Evolutionary conservation across 768 basidiomycete species (phyloP).

Genomic region (Boletus rufocinnamomeus): DNA sequence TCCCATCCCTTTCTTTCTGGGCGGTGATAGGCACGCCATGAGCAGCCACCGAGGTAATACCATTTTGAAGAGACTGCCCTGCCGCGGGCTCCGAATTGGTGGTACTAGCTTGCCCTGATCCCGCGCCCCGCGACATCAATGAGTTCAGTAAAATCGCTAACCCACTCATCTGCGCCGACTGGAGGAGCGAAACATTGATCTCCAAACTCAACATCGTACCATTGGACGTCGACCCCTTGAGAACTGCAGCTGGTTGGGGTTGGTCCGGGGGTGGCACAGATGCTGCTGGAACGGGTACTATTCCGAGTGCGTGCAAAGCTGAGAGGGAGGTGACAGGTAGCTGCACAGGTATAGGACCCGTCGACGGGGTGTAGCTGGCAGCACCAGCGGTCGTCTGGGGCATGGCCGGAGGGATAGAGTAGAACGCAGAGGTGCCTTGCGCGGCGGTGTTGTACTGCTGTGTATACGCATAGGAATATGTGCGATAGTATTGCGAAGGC

Average conservation of each 20-base stretch:
- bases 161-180: slow-evolving; percentile 76
- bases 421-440: slow-evolving; percentile 27
- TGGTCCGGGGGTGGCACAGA: slow-evolving; percentile 55
- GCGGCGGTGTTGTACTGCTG: slow-evolving; percentile 48
- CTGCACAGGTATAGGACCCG: slow-evolving; percentile 58
- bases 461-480: slow-evolving; percentile 65
- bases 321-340: slow-evolving; percentile 61
- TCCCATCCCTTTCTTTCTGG: slow-evolving; percentile 24
- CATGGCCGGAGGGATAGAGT: slow-evolving; percentile 34
- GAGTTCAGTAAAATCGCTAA: slow-evolving; percentile 71
- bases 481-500: slow-evolving; percentile 60
- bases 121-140: slow-evolving; percentile 52
- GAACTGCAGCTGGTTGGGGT: slow-evolving; percentile 72
- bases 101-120: slow-evolving; percentile 24
- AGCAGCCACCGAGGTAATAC: slow-evolving; percentile 10
- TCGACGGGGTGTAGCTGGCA: slow-evolving; percentile 34
- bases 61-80: slow-evolving; percentile 21
- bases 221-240: slow-evolving; percentile 69
- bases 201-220: slow-evolving; percentile 75
- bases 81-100: slow-evolving; percentile 13
- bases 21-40: slow-evolving; percentile 7
- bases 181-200: slow-evolving; percentile 74
- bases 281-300: slow-evolving; percentile 64
- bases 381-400: slow-evolving; percentile 37
- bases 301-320: slow-evolving; percentile 69